Evolutionary conservation across 306 rosid species (phyloP).

Genomic region (Acacia melanoxylon): DNA sequence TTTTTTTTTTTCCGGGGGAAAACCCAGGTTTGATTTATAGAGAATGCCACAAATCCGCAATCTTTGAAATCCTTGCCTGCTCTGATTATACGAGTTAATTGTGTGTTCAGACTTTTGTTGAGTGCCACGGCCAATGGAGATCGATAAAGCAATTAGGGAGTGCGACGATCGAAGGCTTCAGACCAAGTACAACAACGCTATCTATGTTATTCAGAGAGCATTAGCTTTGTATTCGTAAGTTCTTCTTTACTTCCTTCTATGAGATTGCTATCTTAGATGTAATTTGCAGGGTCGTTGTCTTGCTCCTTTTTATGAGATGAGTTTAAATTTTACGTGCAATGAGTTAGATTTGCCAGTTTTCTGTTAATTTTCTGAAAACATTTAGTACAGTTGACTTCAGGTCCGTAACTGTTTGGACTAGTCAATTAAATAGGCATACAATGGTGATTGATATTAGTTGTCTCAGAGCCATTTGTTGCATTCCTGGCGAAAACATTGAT

Average conservation of each 20-base stretch:
- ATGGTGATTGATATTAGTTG: too few relatives aligned
- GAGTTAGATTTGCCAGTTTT: slow-evolving; percentile 15
- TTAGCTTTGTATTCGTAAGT: slow-evolving; percentile 66
- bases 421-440: not conserved
- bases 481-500: not conserved
- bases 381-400: not conserved
- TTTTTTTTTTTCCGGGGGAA: not conserved
- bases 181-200: slow-evolving; percentile 69
- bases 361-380: not conserved
- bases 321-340: not conserved
- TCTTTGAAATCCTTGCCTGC: slow-evolving; percentile 20
- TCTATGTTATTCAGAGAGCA: slow-evolving; percentile 68
- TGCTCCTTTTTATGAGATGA: slow-evolving; percentile 17
- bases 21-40: slow-evolving; percentile 29
- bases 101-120: slow-evolving; percentile 6
- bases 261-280: slow-evolving; percentile 1
- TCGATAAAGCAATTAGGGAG: slow-evolving; percentile 63
- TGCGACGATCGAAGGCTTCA: slow-evolving; percentile 67
- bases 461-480: not conserved
- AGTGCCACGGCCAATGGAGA: slow-evolving; percentile 54
- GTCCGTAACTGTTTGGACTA: not conserved
- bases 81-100: slow-evolving; percentile 15
- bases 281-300: not conserved
- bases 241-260: slow-evolving; percentile 19
- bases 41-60: slow-evolving; percentile 16